Evolutionary conservation across 2,329 filamentous ascomycete genomes (phyloP).

Genomic region (Claviceps sp.): DNA sequence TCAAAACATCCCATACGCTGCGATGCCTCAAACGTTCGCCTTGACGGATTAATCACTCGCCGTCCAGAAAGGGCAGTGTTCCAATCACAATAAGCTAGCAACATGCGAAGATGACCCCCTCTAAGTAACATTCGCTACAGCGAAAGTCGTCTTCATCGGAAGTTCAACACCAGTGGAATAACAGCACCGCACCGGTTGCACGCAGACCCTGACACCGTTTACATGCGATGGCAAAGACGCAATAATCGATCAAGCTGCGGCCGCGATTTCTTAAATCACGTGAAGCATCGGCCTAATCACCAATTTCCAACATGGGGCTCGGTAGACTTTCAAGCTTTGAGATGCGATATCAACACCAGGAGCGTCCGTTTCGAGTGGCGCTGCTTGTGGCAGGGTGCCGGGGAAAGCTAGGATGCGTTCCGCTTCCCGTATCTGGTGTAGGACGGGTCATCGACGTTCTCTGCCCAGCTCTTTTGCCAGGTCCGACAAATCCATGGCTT

Average conservation of each 20-base stretch:
- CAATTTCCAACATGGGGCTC: conserved; percentile 80
- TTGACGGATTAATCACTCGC: conserved; percentile 56
- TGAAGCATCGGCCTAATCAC: conserved; percentile 47
- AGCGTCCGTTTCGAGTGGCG: conserved; percentile 46
- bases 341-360: conserved; percentile 48
- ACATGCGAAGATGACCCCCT: conserved; percentile 56
- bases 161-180: conserved; percentile 71
- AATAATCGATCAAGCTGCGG: conserved; percentile 61
- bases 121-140: conserved; percentile 78
- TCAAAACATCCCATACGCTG: conserved; percentile 42
- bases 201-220: conserved; percentile 61
- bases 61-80: conserved; percentile 80
- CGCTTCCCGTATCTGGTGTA: conserved; percentile 54
- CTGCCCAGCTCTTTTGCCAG: conserved; percentile 47
- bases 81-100: conserved; percentile 80
- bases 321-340: conserved; percentile 52
- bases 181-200: conserved; percentile 73
- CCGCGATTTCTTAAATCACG: conserved; percentile 57
- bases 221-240: conserved; percentile 86
- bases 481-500: conserved; percentile 84
- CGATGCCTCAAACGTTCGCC: conserved; percentile 40
- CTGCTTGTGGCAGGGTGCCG: conserved; percentile 66
- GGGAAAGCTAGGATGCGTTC: conserved; percentile 66
- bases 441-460: conserved; percentile 64
- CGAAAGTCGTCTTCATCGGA: conserved; percentile 91